These are phyloP conservation scores for Tolypocladium ophioglossoides DNA, from an alignment of 2,329 filamentous ascomycete species.

Conservation along the genomic window DNA sequence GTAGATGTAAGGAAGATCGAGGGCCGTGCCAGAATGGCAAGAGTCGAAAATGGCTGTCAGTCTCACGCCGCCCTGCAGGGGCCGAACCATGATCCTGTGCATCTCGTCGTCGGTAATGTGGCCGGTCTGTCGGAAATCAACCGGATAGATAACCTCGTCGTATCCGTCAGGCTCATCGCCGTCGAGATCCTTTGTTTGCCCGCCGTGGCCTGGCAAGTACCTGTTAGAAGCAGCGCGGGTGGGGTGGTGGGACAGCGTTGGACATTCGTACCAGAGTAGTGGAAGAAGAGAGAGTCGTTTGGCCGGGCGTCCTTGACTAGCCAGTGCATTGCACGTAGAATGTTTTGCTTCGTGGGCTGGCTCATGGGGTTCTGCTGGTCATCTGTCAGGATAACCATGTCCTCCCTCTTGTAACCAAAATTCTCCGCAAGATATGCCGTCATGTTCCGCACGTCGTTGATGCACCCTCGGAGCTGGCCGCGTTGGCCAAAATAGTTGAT, in stretches of 20 bases:
- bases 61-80: slow-evolving; percentile 43
- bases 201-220: slow-evolving; percentile 51
- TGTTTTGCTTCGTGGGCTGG: slow-evolving; percentile 92
- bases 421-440: slow-evolving; percentile 78
- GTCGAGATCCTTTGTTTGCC: slow-evolving; percentile 70
- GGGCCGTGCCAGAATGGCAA: slow-evolving; percentile 55
- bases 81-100: slow-evolving; percentile 60
- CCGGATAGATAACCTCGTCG: slow-evolving; percentile 76
- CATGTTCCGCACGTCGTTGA: slow-evolving; percentile 98
- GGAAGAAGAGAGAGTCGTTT: slow-evolving; percentile 94
- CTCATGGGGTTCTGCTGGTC: slow-evolving; percentile 97
- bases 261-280: slow-evolving; percentile 70
- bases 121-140: slow-evolving; percentile 69
- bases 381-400: slow-evolving; percentile 95
- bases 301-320: slow-evolving; percentile 85
- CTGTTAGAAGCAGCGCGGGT: neutral
- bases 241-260: neutral
- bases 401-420: slow-evolving; percentile 87
- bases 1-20: slow-evolving; percentile 59
- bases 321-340: slow-evolving; percentile 95
- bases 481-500: slow-evolving; percentile 96
- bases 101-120: slow-evolving; percentile 80
- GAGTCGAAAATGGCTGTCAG: slow-evolving; percentile 55
- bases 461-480: slow-evolving; percentile 83
- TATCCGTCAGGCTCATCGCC: slow-evolving; percentile 75